These are phyloP conservation scores for Tricholoma terreum DNA, from an alignment of 768 basidiomycete genomes.

Conservation along the genomic window DNA sequence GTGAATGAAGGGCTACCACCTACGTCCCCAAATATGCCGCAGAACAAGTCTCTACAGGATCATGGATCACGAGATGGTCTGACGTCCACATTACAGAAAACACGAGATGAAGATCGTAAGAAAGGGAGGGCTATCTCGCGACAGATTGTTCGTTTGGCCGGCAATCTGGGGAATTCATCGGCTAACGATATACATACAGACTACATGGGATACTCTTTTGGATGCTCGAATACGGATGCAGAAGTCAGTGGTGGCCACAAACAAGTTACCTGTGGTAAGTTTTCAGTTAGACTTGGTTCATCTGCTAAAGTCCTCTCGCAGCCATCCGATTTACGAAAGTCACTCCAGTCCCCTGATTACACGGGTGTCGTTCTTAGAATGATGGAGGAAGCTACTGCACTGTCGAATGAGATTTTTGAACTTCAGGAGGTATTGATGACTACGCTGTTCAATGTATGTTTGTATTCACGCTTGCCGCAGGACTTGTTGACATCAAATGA, in stretches of 20 bases:
- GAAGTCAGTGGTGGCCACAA: conserved; percentile 66
- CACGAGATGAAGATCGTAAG: conserved; percentile 63
- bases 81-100: conserved; percentile 51
- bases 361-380: conserved; percentile 47
- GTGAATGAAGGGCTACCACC: background rate
- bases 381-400: conserved; percentile 54
- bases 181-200: conserved; percentile 38
- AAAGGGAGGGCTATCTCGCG: conserved; percentile 84
- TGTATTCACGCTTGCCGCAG: conserved; percentile 27
- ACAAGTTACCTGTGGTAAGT: conserved; percentile 63
- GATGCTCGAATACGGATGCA: conserved; percentile 92
- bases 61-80: conserved; percentile 37
- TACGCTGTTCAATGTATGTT: background rate
- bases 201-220: conserved; percentile 81
- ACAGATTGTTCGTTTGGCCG: conserved; percentile 64
- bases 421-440: conserved; percentile 57
- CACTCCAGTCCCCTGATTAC: conserved; percentile 36
- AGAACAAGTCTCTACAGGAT: conserved; percentile 9
- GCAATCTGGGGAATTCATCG: background rate
- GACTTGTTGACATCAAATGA: conserved; percentile 47
- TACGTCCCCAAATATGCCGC: background rate
- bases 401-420: conserved; percentile 66
- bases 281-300: background rate
- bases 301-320: conserved; percentile 12
- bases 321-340: conserved; percentile 36